These are phyloP conservation scores for Trichosanthes truncata DNA, from an alignment of 306 rosid species.

Conservation along the genomic window DNA sequence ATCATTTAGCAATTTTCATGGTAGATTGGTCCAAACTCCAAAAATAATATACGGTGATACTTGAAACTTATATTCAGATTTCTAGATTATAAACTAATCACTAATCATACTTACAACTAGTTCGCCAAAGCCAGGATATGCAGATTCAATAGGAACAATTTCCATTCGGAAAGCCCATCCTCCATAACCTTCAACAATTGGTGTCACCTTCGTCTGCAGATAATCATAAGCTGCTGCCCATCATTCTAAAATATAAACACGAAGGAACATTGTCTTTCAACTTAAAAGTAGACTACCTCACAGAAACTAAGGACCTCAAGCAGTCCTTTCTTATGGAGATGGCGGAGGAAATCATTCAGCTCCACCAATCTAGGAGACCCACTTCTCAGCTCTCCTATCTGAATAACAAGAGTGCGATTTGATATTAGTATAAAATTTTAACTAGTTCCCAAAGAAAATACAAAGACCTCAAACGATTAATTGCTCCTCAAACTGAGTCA, in stretches of 20 bases:
- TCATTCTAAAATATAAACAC: slow-evolving; percentile 21
- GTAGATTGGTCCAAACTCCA: neutral
- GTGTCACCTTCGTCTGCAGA: slow-evolving; percentile 95
- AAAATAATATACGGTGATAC: neutral
- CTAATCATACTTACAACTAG: slow-evolving; percentile 65
- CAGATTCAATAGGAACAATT: slow-evolving; percentile 95
- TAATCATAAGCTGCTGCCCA: slow-evolving; percentile 7
- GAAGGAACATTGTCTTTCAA: neutral
- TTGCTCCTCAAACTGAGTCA: neutral
- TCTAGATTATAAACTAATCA: neutral
- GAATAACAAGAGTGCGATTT: slow-evolving; percentile 20
- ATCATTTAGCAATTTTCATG: neutral
- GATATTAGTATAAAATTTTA: neutral
- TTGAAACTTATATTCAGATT: neutral
- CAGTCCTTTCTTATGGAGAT: slow-evolving; percentile 64
- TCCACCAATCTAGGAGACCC: slow-evolving; percentile 77
- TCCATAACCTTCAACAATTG: slow-evolving; percentile 95
- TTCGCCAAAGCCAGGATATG: slow-evolving; percentile 96
- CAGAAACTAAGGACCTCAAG: slow-evolving; percentile 93
- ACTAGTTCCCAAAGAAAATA: neutral
- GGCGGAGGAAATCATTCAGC: slow-evolving; percentile 81
- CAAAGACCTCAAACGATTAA: neutral
- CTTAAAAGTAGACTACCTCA: slow-evolving; percentile 49
- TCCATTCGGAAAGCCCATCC: slow-evolving; percentile 98
- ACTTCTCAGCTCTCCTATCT: slow-evolving; percentile 95